Evolutionary conservation across 768 basidiomycete species (phyloP).

Genomic region (Boletus huronensis): DNA sequence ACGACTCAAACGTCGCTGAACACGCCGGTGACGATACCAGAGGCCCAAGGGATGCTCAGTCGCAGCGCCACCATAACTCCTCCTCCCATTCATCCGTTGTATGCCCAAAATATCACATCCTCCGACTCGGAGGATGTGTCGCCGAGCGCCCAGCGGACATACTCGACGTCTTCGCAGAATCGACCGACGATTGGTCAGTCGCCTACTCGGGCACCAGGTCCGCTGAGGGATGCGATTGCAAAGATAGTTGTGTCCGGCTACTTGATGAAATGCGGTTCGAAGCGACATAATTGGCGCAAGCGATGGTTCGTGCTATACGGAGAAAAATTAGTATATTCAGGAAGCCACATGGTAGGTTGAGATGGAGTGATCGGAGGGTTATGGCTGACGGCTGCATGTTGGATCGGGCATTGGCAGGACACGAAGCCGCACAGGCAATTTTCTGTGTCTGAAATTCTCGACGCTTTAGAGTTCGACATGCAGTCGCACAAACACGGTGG

Average conservation of each 20-base stretch:
- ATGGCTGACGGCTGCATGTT: constrained; percentile 8
- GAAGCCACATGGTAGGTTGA: constrained; percentile 87
- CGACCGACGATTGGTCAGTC: constrained; percentile 40
- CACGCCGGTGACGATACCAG: constrained; percentile 54
- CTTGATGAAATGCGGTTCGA: constrained; percentile 93
- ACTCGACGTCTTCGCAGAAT: constrained; percentile 45
- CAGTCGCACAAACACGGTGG: constrained; percentile 48
- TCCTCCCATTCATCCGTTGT: constrained; percentile 43
- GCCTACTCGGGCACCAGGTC: constrained; percentile 38
- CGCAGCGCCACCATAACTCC: constrained; percentile 38
- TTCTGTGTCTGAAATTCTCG: constrained; percentile 78
- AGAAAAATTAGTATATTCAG: constrained; percentile 82
- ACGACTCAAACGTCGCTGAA: constrained; percentile 54
- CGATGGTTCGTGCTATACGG: constrained; percentile 94
- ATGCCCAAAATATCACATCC: constrained; percentile 56
- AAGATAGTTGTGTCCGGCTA: constrained; percentile 88
- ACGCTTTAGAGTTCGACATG: constrained; percentile 86
- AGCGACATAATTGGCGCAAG: constrained; percentile 93
- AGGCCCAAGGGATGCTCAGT: constrained; percentile 26
- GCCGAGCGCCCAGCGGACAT: constrained; percentile 41
- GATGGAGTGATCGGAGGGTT: constrained; percentile 8
- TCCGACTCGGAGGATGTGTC: constrained; percentile 78
- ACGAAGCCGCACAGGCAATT: constrained; percentile 86
- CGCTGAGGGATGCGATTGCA: constrained; percentile 49
- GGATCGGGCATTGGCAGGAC: constrained; percentile 53